phyloP scores from a whole-genome alignment of 495 filamentous ascomycete species.

The Neurospora sp. region DNA sequence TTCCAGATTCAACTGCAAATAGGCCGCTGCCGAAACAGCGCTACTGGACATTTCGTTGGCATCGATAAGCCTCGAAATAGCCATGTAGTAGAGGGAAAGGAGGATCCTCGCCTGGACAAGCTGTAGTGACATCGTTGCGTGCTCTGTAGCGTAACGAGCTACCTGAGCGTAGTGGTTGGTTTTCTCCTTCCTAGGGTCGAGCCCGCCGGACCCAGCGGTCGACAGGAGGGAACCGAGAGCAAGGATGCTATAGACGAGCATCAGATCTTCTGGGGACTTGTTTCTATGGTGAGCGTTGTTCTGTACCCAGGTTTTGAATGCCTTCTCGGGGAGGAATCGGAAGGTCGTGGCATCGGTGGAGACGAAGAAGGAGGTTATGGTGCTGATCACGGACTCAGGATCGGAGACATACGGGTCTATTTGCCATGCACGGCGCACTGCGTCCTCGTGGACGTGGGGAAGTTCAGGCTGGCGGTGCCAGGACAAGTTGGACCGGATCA shows the following conservation, averaged over 20 bases:
- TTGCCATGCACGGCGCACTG: conserved; percentile 48
- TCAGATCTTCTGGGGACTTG: conserved; percentile 55
- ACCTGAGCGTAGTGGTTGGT: conserved; percentile 43
- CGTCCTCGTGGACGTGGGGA: conserved; percentile 36
- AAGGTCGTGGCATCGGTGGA: conserved; percentile 15
- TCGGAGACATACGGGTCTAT: conserved; percentile 51
- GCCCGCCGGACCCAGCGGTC: neutral
- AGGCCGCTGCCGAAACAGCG: conserved; percentile 47
- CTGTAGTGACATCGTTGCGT: conserved; percentile 44
- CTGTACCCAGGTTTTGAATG: conserved; percentile 25
- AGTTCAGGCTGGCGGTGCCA: conserved; percentile 33
- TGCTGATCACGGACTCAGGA: conserved; percentile 25
- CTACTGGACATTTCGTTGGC: conserved; percentile 51
- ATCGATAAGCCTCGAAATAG: conserved; percentile 40
- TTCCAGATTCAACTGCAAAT: conserved; percentile 52
- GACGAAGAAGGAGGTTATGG: conserved; percentile 15
- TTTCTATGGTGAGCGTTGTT: conserved; percentile 30
- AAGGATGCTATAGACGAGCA: conserved; percentile 60
- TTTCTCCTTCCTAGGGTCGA: neutral
- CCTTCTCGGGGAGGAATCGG: conserved; percentile 40
- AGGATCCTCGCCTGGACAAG: conserved; percentile 53
- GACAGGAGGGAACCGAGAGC: conserved; percentile 35
- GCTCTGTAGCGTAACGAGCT: conserved; percentile 47
- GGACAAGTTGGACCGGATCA: conserved; percentile 18
- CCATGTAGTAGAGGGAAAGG: conserved; percentile 55